Evolutionary conservation across 352 stramenopile genomes (phyloP), one percentile per base, ranked within the genome.

Genomic region (Globisporangium nagaii): DNA sequence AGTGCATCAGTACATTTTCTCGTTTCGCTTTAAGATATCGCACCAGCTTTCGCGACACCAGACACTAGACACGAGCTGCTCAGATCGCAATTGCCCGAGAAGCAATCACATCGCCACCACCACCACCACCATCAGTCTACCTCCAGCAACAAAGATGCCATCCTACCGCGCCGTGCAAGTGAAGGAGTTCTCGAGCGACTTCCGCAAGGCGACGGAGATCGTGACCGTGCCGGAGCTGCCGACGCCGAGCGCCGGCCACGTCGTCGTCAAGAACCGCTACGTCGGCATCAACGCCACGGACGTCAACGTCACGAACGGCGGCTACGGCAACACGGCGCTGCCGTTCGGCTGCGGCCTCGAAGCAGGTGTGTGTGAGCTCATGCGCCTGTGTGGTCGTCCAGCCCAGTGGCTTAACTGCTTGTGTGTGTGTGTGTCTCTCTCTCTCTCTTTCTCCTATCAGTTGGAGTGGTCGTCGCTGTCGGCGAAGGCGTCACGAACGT

Each of bases 151-250:
- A 47, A 47, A 28, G 22, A 47, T 47, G 41, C 41, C 41, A 12
- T 34, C 41, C 13, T 47, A 34, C 24, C 41, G 41, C 41, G 15
- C 24, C 24, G 41, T 47, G 24, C 41, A 34, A 47, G 41, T 47
- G 46, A 68, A 77, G 50, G 84, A 88, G 57, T 63, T 90, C 48
- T 90, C 77, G 54, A 85, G 75, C 54, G 77, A 90, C 66, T 90
- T 90, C 55, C 77, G 77, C 58, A 70, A 77, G 59, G 83, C 71
- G 64, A 87, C 77, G 22, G 68, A 66, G 46, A 86, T 90, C 59
- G 75, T 84, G 41, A 53, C 22, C 6, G 41, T 59, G 28, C 68
- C 72, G 52, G 40, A 66, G 43, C 54, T 80, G 45, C 69, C 64
- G n/a, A 36, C 53, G 47, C 71, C 77, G 27, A 64, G 69, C 48